phyloP scores from a whole-genome alignment of 768 basidiomycete species.

The Boletus tomentosulus region DNA sequence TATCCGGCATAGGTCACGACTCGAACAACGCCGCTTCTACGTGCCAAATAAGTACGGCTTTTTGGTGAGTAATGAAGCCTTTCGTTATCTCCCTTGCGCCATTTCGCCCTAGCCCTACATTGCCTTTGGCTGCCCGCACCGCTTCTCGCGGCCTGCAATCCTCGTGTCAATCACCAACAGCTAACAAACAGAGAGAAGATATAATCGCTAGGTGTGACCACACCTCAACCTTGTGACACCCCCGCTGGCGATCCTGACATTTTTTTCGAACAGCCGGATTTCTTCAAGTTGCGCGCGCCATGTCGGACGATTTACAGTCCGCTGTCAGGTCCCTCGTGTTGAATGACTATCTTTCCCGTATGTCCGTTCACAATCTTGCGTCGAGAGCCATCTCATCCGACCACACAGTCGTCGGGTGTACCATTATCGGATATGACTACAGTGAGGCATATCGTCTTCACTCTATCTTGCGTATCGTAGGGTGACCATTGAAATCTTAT shows the following conservation, averaged over 20 bases:
- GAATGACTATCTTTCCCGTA: neutral
- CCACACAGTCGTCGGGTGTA: neutral
- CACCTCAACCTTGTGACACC: neutral
- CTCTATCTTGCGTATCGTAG: neutral
- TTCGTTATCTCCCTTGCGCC: neutral
- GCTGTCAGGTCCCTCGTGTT: neutral
- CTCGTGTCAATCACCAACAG: neutral
- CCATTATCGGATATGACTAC: slow-evolving; percentile 6
- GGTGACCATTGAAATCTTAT: neutral
- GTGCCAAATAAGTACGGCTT: neutral
- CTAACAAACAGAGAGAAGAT: neutral
- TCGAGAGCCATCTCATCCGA: neutral
- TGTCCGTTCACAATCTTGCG: neutral
- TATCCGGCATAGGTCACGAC: neutral
- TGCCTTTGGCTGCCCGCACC: neutral
- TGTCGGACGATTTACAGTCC: neutral
- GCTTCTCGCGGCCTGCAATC: neutral
- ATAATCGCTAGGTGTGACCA: neutral
- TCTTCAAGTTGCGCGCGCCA: neutral
- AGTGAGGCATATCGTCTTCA: neutral
- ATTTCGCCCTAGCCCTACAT: neutral
- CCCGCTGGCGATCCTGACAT: neutral
- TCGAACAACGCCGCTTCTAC: neutral
- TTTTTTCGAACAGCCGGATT: neutral
- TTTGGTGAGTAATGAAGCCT: neutral